Evolutionary conservation across 345 rosid genomes (phyloP), one percentile per base, ranked within the genome.

Genomic region (Ailanthus altissimus): DNA sequence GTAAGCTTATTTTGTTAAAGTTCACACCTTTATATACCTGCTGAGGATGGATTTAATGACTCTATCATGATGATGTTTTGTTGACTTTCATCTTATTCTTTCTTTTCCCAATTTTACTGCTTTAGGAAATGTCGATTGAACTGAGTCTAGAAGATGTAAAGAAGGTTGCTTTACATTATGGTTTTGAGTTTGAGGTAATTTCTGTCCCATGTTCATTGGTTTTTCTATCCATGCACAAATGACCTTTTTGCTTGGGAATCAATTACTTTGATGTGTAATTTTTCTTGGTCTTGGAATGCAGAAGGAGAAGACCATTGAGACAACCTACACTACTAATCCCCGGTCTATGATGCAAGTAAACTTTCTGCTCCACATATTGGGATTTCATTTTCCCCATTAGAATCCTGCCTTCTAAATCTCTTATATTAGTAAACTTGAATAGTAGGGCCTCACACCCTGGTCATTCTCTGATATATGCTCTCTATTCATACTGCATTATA

Each of bases 281-380:
- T 76, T 46, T 12, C 67, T 57, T 67, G 43, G 77, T 75, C 36
- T 16, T 84, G 79, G 56, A 70, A 72, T 82, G 85, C 90, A 94
- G 98, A 92, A 85, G 79, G 94, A 94, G 78, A 86, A 75, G 68
- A 95, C 89, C 74, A 75, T 95, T 26, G 97, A 89, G 78, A 90
- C 99, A 73, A 92, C 99, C 3, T 95, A 95, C 77, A 90, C 97
- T 43, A 84, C 93, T 54, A 95, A 93, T 87, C 91, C 89, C 7
- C 88, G 84, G 57, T 86, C 98, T 21, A 95, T 95, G 99, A 95
- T 95, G 98, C 99, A 95, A 81, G 99, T 93, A 77, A 83, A 90
- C 43, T 60, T 75, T 73, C 50, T 42, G 69, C 21, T 1, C 45
- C 56, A 67, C 47, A 28, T 50, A 51, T 21, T 25, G 38, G 45